Conservation (phyloP, 2,329 filamentous ascomycete genomes). For the Cryphonectria naterciae region DNA sequence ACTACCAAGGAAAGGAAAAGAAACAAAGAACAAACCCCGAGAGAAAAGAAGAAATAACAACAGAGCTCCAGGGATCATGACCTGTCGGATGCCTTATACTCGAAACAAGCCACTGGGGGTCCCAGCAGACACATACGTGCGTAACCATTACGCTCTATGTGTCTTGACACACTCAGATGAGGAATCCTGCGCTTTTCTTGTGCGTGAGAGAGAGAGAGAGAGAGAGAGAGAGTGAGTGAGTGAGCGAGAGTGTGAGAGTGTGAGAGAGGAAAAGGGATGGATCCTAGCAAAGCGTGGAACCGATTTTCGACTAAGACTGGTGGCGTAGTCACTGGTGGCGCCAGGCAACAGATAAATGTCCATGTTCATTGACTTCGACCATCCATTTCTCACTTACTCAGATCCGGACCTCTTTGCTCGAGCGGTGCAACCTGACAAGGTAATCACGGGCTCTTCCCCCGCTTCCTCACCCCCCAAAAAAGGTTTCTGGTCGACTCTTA, state of each 20-base stretch:
- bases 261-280: neutral
- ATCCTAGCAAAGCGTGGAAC: neutral
- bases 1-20: neutral
- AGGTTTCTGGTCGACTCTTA: neutral
- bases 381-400: neutral
- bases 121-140: neutral
- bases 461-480: neutral
- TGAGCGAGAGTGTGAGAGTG: too few species aligned
- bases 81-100: neutral
- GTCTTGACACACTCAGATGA: neutral
- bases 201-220: neutral
- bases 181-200: neutral
- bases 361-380: neutral
- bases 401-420: neutral
- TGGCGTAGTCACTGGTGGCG: neutral
- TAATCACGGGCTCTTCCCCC: neutral
- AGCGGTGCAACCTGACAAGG: neutral
- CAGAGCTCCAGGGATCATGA: neutral
- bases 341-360: slow-evolving; percentile 4
- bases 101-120: neutral
- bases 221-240: too few species aligned
- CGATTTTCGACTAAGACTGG: neutral
- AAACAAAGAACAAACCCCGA: too few species aligned
- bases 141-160: neutral
- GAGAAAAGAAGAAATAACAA: neutral